These are phyloP conservation scores for Puccinia polysora DNA, from an alignment of 1,284 basidiomycete genomes.

Conservation along the genomic window DNA sequence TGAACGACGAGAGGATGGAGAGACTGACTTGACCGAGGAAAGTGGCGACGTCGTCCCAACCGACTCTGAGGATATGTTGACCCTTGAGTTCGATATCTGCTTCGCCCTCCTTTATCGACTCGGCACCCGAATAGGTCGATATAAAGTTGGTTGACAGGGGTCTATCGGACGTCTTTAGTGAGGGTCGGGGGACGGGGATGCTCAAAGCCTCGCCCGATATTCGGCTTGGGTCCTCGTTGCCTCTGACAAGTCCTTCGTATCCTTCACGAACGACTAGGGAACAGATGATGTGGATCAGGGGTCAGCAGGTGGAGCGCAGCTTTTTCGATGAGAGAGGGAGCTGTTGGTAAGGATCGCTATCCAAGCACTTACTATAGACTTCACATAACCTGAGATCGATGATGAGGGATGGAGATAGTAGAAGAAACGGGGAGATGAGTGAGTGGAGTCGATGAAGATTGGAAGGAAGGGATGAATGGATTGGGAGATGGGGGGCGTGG, in stretches of 20 bases:
- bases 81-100: constrained; percentile 64
- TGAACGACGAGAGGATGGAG: neutral
- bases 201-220: constrained; percentile 27
- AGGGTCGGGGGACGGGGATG: constrained; percentile 46
- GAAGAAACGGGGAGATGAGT: too few species aligned
- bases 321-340: too few species aligned
- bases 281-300: too few species aligned
- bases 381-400: neutral
- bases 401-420: too few species aligned
- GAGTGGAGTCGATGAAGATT: constrained; percentile 9
- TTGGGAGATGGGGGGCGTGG: neutral
- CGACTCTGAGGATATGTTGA: constrained; percentile 88
- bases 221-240: constrained; percentile 53
- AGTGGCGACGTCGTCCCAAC: constrained; percentile 95
- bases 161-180: constrained; percentile 45
- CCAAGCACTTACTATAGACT: constrained; percentile 9
- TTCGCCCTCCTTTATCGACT: constrained; percentile 83
- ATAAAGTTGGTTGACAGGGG: constrained; percentile 56
- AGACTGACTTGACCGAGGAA: constrained; percentile 77
- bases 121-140: constrained; percentile 84
- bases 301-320: too few species aligned
- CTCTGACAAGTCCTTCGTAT: constrained; percentile 79
- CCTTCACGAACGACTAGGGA: constrained; percentile 89
- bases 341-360: too few species aligned
- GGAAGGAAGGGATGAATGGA: too few species aligned